Conservation (phyloP, 2,329 filamentous ascomycete genomes). For the Penicillium crustosum region DNA sequence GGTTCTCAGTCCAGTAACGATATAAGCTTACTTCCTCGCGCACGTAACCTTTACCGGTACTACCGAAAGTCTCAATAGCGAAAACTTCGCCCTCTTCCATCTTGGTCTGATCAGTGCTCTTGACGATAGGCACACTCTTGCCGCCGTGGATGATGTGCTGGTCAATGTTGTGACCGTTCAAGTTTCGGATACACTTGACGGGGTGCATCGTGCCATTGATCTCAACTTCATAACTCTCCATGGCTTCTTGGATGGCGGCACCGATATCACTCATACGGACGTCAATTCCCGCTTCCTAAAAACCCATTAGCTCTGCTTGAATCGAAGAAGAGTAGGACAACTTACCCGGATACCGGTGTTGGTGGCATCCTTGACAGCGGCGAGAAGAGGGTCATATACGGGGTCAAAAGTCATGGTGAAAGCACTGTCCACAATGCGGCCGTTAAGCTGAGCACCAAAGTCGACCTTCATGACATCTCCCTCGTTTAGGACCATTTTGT, state of each 20-base stretch:
- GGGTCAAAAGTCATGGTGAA: conserved; percentile 70
- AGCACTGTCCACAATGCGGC: conserved; percentile 69
- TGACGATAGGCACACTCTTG: conserved; percentile 93
- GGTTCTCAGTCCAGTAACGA: neutral
- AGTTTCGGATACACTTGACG: conserved; percentile 80
- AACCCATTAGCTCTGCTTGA: conserved; percentile 12
- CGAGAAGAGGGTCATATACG: conserved; percentile 66
- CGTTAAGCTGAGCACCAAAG: conserved; percentile 70
- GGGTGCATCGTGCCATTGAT: conserved; percentile 75
- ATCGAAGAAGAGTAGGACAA: neutral
- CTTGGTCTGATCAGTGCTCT: conserved; percentile 82
- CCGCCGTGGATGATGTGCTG: conserved; percentile 86
- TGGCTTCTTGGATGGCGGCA: conserved; percentile 79
- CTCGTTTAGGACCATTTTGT: conserved; percentile 68
- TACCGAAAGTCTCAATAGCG: conserved; percentile 94
- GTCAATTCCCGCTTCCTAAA: conserved; percentile 82
- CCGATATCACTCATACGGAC: conserved; percentile 85
- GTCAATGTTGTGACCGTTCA: conserved; percentile 86
- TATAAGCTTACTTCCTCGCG: conserved; percentile 69
- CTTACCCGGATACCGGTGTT: conserved; percentile 69
- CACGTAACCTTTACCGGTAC: conserved; percentile 85
- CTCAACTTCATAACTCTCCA: conserved; percentile 91
- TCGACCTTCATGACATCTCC: conserved; percentile 73
- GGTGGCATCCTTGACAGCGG: conserved; percentile 66
- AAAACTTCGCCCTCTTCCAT: conserved; percentile 98